A percentile compares a stretch with the other conserved stretches of the same genome.
phyloP scores from a whole-genome alignment of 2,329 filamentous ascomycete genomes.

The Pseudocercospora musae region DNA sequence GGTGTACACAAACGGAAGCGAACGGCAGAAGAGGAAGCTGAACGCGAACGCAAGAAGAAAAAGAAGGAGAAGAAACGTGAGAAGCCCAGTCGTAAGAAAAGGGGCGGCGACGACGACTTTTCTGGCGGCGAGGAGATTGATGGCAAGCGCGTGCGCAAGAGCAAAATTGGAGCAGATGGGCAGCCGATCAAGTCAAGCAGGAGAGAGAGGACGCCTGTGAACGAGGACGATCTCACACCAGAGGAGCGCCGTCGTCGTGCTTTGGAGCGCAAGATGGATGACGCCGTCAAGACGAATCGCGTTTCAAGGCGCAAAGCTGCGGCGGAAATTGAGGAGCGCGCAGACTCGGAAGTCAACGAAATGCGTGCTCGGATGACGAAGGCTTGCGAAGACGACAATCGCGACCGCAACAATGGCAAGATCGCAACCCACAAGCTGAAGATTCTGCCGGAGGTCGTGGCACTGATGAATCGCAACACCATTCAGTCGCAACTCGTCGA shows the following conservation, averaged over 20 bases:
- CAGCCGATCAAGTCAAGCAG: slow-evolving; percentile 50
- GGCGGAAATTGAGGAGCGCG: slow-evolving; percentile 85
- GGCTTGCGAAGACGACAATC: slow-evolving; percentile 82
- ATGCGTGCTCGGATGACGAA: slow-evolving; percentile 88
- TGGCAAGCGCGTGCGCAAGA: slow-evolving; percentile 52
- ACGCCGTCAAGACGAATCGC: slow-evolving; percentile 79
- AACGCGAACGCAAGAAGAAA: slow-evolving; percentile 52
- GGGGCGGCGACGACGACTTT: slow-evolving; percentile 23
- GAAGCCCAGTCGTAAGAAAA: slow-evolving; percentile 22
- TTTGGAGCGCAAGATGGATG: slow-evolving; percentile 82
- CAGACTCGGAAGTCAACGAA: slow-evolving; percentile 83
- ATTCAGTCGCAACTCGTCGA: slow-evolving; percentile 82
- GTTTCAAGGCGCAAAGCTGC: slow-evolving; percentile 77
- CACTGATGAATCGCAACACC: slow-evolving; percentile 83
- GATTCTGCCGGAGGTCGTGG: slow-evolving; percentile 85
- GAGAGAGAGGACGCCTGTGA: slow-evolving; percentile 55
- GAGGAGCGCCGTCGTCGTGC: slow-evolving; percentile 81
- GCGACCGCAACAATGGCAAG: slow-evolving; percentile 71
- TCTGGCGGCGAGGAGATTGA: slow-evolving; percentile 50
- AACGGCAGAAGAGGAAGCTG: slow-evolving; percentile 57
- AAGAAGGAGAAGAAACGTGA: slow-evolving; percentile 27
- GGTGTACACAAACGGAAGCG: slow-evolving; percentile 65
- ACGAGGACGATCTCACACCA: slow-evolving; percentile 75
- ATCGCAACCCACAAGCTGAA: slow-evolving; percentile 91
- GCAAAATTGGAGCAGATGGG: slow-evolving; percentile 42